A percentile compares a stretch with the other conserved stretches of the same genome.
These are phyloP conservation scores for Viridothelium virens DNA, from an alignment of 495 filamentous ascomycete species.

Conservation along the genomic window DNA sequence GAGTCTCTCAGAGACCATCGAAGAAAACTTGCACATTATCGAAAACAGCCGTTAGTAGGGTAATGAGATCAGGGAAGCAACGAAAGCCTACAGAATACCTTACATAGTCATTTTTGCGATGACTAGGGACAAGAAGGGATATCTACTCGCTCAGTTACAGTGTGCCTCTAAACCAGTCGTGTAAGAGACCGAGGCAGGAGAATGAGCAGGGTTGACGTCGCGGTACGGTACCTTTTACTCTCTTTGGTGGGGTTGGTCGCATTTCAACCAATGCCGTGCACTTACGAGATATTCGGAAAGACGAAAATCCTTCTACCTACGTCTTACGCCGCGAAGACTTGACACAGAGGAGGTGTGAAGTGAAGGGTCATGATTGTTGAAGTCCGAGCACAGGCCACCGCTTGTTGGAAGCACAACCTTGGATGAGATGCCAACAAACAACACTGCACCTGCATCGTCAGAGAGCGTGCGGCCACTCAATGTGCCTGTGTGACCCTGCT, in stretches of 20 bases:
- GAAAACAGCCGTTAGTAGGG: neutral
- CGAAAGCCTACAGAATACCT: neutral
- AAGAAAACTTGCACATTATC: neutral
- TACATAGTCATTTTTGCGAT: neutral
- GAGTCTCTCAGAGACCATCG: neutral
- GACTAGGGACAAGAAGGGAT: neutral
- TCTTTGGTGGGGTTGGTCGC: neutral
- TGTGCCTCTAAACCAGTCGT: neutral
- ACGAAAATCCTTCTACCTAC: neutral
- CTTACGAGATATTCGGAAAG: neutral
- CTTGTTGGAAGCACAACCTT: neutral
- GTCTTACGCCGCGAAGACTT: neutral
- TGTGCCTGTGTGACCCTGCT: too few relatives aligned
- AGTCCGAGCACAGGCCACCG: neutral
- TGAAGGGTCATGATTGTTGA: neutral
- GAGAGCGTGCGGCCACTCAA: neutral
- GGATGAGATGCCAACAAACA: neutral
- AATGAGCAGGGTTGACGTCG: too few relatives aligned
- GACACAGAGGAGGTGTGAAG: neutral
- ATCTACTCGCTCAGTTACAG: neutral
- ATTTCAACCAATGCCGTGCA: too few relatives aligned
- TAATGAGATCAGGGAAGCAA: neutral
- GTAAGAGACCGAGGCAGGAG: neutral
- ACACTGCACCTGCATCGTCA: neutral
- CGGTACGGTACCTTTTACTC: neutral